Percentiles rank a stretch among this genome's conserved stretches.
Evolutionary conservation across 176 grass and related monocot species (phyloP).

Genomic region (Eragrostis nindensis): DNA sequence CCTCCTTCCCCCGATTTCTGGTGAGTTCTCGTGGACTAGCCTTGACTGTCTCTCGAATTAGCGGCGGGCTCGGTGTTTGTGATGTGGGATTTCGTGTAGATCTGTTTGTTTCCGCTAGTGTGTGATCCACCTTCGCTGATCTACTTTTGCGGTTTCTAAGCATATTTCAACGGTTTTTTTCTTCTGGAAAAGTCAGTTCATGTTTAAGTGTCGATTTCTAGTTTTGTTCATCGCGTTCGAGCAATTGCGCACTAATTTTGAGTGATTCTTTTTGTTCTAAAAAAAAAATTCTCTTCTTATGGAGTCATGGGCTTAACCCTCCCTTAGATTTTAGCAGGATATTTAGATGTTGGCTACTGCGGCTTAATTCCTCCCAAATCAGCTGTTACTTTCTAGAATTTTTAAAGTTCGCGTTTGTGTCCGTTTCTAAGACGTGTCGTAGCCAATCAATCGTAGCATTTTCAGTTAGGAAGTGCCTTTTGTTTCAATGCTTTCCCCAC

Average conservation of each 20-base stretch:
- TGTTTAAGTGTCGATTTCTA: not conserved
- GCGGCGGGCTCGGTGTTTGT: not conserved
- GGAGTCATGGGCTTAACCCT: not conserved
- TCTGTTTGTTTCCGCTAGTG: not conserved
- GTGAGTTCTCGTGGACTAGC: slow-evolving; percentile 56
- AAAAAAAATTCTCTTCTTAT: not conserved
- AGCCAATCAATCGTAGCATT: not conserved
- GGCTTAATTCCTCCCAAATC: not conserved
- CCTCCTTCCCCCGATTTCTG: not conserved
- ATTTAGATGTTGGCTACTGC: not conserved
- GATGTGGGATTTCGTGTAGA: not conserved
- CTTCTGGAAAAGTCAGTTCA: not conserved
- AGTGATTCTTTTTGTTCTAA: not conserved
- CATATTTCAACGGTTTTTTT: not conserved
- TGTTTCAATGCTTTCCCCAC: not conserved
- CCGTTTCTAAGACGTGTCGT: not conserved
- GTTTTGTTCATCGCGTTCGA: not conserved
- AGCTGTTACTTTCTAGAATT: not conserved
- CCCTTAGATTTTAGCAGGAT: not conserved
- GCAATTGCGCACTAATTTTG: not conserved
- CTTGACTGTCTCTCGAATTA: not conserved
- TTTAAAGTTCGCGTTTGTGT: not conserved
- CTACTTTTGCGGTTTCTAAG: not conserved
- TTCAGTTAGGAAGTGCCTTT: not conserved
- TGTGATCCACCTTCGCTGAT: not conserved